Percentiles rank a stretch among this genome's conserved stretches.
Conservation (phyloP, 768 basidiomycete genomes). For the Imleria badia region DNA sequence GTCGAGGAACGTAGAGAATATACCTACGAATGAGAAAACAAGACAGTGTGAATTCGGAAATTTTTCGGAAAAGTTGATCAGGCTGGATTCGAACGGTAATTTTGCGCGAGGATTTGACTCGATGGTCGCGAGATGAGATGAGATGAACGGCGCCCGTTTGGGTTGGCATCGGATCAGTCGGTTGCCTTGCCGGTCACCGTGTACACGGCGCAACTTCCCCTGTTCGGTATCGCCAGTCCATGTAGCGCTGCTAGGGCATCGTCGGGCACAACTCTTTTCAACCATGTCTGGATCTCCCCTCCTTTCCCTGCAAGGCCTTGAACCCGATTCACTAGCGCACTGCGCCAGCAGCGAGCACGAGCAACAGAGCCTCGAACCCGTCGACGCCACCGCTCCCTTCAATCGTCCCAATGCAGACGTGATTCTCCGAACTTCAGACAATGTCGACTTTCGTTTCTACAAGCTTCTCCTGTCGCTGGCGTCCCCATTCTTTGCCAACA, state of each 20-base stretch:
- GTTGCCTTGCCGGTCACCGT: conserved; percentile 3
- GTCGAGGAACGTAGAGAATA: too few relatives aligned
- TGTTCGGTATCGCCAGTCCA: conserved; percentile 6
- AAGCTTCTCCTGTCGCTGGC: conserved; percentile 53
- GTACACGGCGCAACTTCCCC: conserved; percentile 3
- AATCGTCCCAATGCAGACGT: conserved; percentile 50
- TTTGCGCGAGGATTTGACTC: too few relatives aligned
- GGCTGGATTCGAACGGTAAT: too few relatives aligned
- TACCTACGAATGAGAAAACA: too few relatives aligned
- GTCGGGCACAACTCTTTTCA: neutral
- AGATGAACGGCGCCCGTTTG: too few relatives aligned
- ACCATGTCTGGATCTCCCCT: conserved; percentile 17
- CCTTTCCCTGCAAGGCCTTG: conserved; percentile 4
- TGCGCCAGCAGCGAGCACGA: conserved; percentile 1
- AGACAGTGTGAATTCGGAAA: too few relatives aligned
- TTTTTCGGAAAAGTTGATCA: too few relatives aligned
- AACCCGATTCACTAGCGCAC: neutral
- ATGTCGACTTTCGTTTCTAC: conserved; percentile 51
- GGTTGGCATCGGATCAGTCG: conserved; percentile 3
- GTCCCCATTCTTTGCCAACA: conserved; percentile 57
- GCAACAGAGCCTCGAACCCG: conserved; percentile 8
- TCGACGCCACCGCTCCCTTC: conserved; percentile 43
- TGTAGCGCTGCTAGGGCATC: conserved; percentile 14
- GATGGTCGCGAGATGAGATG: too few relatives aligned
- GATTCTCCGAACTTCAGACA: conserved; percentile 54